These are phyloP conservation scores for Suillus subalutaceus DNA, from an alignment of 768 basidiomycete species.

Conservation along the genomic window DNA sequence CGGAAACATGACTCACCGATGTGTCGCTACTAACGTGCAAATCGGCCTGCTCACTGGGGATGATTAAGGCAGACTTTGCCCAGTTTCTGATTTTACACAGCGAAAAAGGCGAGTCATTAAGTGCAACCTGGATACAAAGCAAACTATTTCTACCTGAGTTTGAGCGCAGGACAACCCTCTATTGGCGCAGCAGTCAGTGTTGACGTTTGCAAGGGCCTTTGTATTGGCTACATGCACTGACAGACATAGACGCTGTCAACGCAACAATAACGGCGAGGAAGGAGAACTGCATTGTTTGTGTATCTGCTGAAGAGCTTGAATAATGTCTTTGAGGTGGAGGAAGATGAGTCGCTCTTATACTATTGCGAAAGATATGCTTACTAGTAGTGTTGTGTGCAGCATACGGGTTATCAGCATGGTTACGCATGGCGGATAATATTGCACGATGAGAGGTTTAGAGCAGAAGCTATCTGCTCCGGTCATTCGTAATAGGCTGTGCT, in stretches of 20 bases:
- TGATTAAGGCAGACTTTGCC: too few relatives aligned
- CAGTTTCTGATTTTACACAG: too few relatives aligned
- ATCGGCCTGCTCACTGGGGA: neutral
- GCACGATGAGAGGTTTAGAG: neutral
- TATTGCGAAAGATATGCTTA: neutral
- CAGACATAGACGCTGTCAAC: neutral
- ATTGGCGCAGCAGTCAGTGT: neutral
- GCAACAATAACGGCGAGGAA: neutral
- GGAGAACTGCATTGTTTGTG: neutral
- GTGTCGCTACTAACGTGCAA: neutral
- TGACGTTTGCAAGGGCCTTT: accelerated
- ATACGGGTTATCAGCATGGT: neutral
- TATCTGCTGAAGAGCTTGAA: neutral
- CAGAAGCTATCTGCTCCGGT: neutral
- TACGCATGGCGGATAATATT: neutral
- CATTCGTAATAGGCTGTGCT: neutral
- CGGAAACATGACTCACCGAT: neutral
- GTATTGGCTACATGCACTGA: neutral
- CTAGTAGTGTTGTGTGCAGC: neutral
- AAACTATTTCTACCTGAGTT: neutral
- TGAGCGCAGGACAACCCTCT: neutral
- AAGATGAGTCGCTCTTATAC: neutral
- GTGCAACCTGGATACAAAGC: too few relatives aligned
- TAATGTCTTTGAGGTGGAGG: neutral
- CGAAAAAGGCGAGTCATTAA: too few relatives aligned